These are phyloP conservation scores for Hypoxylon subgilvum DNA, from an alignment of 495 filamentous ascomycete genomes.

Conservation along the genomic window DNA sequence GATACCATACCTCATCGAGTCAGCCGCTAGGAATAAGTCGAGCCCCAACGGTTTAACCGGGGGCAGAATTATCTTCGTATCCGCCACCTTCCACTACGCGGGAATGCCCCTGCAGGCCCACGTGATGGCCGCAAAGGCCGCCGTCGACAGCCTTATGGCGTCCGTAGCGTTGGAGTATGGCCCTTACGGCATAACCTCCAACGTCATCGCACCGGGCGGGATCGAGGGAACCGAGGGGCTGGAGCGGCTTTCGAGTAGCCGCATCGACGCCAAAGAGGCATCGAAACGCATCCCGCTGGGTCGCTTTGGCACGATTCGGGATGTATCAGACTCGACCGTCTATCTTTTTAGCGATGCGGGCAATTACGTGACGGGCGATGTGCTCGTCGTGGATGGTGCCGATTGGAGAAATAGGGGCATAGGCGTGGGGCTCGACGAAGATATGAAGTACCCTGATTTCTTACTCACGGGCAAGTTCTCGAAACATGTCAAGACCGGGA, in stretches of 20 bases:
- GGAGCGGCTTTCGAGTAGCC: constrained; percentile 54
- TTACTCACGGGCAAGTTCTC: constrained; percentile 49
- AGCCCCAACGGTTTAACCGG: constrained; percentile 61
- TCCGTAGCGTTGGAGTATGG: constrained; percentile 84
- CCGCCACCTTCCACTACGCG: constrained; percentile 87
- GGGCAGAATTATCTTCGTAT: constrained; percentile 86
- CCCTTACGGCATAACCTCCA: constrained; percentile 84
- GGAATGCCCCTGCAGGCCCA: constrained; percentile 84
- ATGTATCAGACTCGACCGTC: constrained; percentile 92
- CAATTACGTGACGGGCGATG: constrained; percentile 80
- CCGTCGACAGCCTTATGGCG: constrained; percentile 79
- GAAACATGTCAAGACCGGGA: constrained; percentile 49
- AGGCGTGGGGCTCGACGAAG: constrained; percentile 52
- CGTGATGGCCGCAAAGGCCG: constrained; percentile 88
- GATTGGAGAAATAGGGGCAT: constrained; percentile 64
- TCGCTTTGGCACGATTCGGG: constrained; percentile 76
- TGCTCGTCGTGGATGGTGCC: constrained; percentile 79
- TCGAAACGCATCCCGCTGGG: constrained; percentile 66
- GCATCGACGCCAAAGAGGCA: constrained; percentile 39
- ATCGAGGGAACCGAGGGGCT: constrained; percentile 72
- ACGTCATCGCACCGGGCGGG: constrained; percentile 82
- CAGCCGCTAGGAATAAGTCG: constrained; percentile 65
- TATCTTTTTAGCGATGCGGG: constrained; percentile 83
- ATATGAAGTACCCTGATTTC: constrained; percentile 55
- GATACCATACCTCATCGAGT: constrained; percentile 75